Conservation (phyloP, 441 rosid genomes). For the Metrosideros polymorpha region DNA sequence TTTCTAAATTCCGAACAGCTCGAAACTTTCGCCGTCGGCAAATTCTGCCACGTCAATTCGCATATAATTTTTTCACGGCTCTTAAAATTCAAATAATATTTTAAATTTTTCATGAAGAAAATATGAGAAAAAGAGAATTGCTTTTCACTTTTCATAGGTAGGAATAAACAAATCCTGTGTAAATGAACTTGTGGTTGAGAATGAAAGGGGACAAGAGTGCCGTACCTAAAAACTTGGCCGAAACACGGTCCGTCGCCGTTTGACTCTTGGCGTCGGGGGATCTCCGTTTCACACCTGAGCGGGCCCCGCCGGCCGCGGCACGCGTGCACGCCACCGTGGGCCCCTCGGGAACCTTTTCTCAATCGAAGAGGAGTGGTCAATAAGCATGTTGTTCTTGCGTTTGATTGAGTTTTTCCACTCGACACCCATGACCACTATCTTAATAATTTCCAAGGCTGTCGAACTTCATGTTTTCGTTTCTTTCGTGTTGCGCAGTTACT, state of each 20-base stretch:
- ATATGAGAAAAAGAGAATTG: neutral
- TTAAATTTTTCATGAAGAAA: neutral
- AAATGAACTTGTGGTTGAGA: neutral
- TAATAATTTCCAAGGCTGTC: neutral
- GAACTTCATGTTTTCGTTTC: neutral
- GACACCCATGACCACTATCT: neutral
- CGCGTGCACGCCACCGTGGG: neutral
- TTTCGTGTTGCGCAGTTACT: neutral
- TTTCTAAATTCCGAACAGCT: accelerated
- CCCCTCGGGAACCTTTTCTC: neutral
- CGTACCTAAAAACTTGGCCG: neutral
- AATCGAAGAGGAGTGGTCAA: neutral
- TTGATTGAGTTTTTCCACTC: neutral
- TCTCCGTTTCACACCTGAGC: neutral
- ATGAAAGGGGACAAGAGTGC: neutral
- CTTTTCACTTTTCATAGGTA: neutral
- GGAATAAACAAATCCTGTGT: neutral
- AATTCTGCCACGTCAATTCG: neutral
- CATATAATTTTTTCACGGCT: accelerated
- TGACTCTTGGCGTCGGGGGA: neutral
- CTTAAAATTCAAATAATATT: neutral
- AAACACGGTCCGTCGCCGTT: neutral
- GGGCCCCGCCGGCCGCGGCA: neutral
- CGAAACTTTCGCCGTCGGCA: neutral
- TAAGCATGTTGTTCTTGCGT: neutral